Conservation (phyloP, 768 basidiomycete genomes). For the Phanerodontia chrysosporium region DNA sequence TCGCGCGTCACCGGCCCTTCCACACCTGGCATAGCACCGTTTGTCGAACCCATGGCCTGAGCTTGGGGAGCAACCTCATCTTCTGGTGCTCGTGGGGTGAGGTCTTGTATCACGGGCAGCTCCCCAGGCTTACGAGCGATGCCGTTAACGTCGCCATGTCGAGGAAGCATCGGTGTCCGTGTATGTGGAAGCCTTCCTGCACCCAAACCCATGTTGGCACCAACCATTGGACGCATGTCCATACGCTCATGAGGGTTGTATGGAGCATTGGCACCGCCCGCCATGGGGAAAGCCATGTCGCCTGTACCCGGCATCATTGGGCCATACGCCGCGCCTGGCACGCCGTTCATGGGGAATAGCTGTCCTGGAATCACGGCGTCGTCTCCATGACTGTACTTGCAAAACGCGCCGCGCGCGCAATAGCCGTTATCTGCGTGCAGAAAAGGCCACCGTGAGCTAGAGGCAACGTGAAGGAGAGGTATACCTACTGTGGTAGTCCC, state of each 20-base stretch:
- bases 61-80: constrained; percentile 20
- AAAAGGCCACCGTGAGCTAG: constrained; percentile 5
- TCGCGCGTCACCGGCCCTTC: constrained; percentile 19
- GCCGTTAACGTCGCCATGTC: constrained; percentile 46
- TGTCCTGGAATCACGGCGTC: constrained; percentile 77
- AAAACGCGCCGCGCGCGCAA: constrained; percentile 82
- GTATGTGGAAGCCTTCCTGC: constrained; percentile 33
- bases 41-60: background rate
- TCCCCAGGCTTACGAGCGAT: constrained; percentile 54
- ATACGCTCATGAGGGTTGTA: constrained; percentile 83
- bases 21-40: constrained; percentile 12
- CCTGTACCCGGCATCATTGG: constrained; percentile 68
- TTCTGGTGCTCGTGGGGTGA: constrained; percentile 54
- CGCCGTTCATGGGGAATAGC: constrained; percentile 53
- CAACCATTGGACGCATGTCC: constrained; percentile 64
- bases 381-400: constrained; percentile 91
- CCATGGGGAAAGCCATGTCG: constrained; percentile 51
- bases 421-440: constrained; percentile 72
- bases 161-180: constrained; percentile 55
- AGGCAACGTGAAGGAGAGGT: constrained; percentile 6
- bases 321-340: constrained; percentile 53
- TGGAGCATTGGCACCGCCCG: constrained; percentile 35
- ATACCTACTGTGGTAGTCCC: constrained; percentile 87
- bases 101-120: constrained; percentile 79
- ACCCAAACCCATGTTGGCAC: constrained; percentile 25